Evolutionary conservation across 352 stramenopile species (phyloP).

Genomic region (Thalassiosira mediterranea): DNA sequence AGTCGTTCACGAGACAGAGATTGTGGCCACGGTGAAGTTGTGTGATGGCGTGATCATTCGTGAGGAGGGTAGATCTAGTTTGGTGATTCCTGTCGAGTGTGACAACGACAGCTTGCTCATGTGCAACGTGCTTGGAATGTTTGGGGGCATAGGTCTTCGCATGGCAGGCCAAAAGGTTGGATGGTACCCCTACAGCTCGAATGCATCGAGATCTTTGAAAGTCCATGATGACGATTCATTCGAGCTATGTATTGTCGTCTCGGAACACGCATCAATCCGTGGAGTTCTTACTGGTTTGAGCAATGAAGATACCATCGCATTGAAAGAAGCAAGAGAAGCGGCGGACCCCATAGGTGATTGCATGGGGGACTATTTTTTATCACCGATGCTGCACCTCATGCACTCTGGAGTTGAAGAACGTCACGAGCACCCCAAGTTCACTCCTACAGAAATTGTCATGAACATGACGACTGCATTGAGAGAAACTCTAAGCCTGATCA

Average conservation of each 20-base stretch:
- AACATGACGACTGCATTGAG: background rate
- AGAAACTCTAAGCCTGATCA: slow-evolving; percentile 1
- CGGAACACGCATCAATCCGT: slow-evolving; percentile 3
- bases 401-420: no score
- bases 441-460: slow-evolving; percentile 11
- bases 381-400: no score
- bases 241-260: slow-evolving; percentile 7
- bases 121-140: background rate
- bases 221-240: slow-evolving; percentile 2
- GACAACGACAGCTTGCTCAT: background rate
- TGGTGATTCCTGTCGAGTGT: slow-evolving; percentile 1
- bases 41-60: slow-evolving; percentile 2
- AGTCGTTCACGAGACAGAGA: background rate
- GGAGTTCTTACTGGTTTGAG: background rate
- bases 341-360: background rate
- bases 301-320: slow-evolving; percentile 2
- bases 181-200: background rate
- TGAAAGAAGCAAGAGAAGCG: background rate
- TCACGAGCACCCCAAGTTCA: slow-evolving; percentile 2
- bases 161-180: slow-evolving; percentile 1
- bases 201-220: background rate
- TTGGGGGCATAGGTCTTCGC: background rate
- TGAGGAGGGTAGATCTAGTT: background rate
- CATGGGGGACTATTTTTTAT: background rate
- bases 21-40: background rate